Conservation (phyloP, 2,329 filamentous ascomycete genomes). For the Fusarium odoratissimum region DNA sequence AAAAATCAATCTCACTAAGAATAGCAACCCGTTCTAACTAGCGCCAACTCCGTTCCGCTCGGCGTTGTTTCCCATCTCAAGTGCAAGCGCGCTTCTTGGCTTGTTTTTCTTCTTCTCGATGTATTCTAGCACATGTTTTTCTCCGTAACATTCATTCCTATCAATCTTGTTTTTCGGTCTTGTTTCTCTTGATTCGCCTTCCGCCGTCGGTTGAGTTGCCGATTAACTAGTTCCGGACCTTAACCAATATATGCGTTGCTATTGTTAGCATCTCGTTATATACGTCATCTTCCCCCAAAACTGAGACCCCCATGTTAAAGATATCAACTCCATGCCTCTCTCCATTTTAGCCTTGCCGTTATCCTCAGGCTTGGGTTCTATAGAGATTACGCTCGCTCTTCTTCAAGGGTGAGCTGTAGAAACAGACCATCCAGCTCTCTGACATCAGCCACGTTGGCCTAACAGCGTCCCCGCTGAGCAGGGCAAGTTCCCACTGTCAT, state of each 20-base stretch:
- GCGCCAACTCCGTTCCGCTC: conserved; percentile 36
- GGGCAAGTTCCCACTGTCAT: conserved; percentile 40
- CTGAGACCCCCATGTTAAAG: conserved; percentile 8
- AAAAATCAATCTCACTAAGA: conserved; percentile 35
- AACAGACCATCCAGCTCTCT: conserved; percentile 43
- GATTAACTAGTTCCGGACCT: neutral
- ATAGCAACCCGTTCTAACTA: conserved; percentile 36
- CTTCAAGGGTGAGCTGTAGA: conserved; percentile 1
- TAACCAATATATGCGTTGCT: conserved; percentile 6
- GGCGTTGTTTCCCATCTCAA: conserved; percentile 36
- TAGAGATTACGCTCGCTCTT: conserved; percentile 2
- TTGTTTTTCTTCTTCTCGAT: conserved; percentile 20
- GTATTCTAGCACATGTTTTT: conserved; percentile 25
- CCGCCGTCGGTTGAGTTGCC: neutral
- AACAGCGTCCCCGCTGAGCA: conserved; percentile 20
- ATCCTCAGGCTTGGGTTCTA: neutral
- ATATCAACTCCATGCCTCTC: neutral
- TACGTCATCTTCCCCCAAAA: conserved; percentile 13
- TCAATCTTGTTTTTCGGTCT: conserved; percentile 13
- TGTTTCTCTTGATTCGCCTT: neutral
- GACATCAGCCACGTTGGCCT: conserved; percentile 46
- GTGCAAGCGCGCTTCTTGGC: conserved; percentile 37
- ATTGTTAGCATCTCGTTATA: conserved; percentile 27
- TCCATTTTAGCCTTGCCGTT: neutral
- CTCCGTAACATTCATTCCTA: conserved; percentile 4